These are phyloP conservation scores for Wickerhamiella qilinensis DNA, from an alignment of 805 yeast genomes.

Conservation along the genomic window DNA sequence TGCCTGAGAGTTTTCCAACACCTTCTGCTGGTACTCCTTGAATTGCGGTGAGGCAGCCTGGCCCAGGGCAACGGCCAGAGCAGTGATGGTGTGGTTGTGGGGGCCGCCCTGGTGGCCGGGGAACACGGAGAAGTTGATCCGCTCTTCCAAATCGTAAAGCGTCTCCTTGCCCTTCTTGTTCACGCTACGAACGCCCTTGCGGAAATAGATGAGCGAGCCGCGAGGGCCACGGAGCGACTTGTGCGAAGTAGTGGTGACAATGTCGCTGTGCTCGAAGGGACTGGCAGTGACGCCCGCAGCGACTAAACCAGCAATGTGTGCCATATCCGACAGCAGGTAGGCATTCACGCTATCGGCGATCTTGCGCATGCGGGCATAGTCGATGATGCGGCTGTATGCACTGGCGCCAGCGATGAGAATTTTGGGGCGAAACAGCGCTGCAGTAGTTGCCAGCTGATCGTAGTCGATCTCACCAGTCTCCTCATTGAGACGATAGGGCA, in stretches of 20 bases:
- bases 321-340: constrained; percentile 87
- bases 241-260: constrained; percentile 96
- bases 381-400: constrained; percentile 83
- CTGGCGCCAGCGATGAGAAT: constrained; percentile 93
- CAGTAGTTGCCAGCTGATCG: constrained; percentile 69
- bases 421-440: constrained; percentile 83
- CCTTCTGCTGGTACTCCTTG: constrained; percentile 69
- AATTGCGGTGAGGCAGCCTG: constrained; percentile 85
- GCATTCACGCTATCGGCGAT: constrained; percentile 92
- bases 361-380: constrained; percentile 76
- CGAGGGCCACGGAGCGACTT: constrained; percentile 97
- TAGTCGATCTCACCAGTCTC: constrained; percentile 85
- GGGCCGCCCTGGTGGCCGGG: constrained; percentile 99
- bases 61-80: constrained; percentile 85
- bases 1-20: constrained; percentile 62
- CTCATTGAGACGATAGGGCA: constrained; percentile 88
- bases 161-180: constrained; percentile 74
- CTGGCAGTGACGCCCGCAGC: constrained; percentile 90
- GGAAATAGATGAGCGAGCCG: constrained; percentile 95
- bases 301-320: constrained; percentile 90
- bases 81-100: constrained; percentile 94
- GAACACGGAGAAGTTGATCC: constrained; percentile 92
- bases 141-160: constrained; percentile 73
- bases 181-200: constrained; percentile 79
- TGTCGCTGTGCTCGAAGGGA: constrained; percentile 86